Evolutionary conservation across 2,329 filamentous ascomycete species (phyloP), one percentile per base, ranked within the genome.

Genomic region (Karstenula rhodostoma): DNA sequence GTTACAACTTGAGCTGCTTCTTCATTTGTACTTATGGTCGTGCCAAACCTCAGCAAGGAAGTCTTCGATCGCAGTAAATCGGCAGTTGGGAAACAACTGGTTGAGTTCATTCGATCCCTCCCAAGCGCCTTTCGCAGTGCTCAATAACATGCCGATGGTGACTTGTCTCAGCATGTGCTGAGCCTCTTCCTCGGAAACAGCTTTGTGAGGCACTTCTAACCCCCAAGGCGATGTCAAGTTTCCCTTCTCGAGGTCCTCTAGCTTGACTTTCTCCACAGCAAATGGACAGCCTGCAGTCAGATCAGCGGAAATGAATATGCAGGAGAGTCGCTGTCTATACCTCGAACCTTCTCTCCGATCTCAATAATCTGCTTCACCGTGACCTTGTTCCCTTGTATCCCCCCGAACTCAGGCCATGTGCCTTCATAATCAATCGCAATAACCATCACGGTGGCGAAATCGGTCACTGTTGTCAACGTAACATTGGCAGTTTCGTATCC

Each of bases 211-310:
- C 9, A 62, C 61, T 62, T 65, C 23, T 17, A 79, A 59, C 19
- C 60, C 44, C 82, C 82, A 83, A 2, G 80, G 77, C 0, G 79
- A 70, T 6, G 75, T 62, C 13, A 69, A 44, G 5, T 57, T 60
- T 46, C 82, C 82, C 8, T 71, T 74, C 67, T 82, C 72, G n/a
- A 86, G 80, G 61, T 86, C 83, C 46, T 78, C 72, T 1, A 76
- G 27, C 42, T 77, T 76, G 3, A 85, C 71, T 15, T 73, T 79
- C 0, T 84, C 81, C 17, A 84, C 64, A 0, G 61, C 54, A 57
- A 83, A 82, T 8, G 73, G 37, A 25, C n/a, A 4, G 19, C 22
- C 43, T 47, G 33, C 22, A 4, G 17, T 19, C 6, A 47, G 19
- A 23, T 57, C 6, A 44, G 33, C 44, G 1, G 15, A 9, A n/a